Evolutionary conservation across 1,284 basidiomycete genomes (phyloP).

Genomic region (Boletus holoroseus): DNA sequence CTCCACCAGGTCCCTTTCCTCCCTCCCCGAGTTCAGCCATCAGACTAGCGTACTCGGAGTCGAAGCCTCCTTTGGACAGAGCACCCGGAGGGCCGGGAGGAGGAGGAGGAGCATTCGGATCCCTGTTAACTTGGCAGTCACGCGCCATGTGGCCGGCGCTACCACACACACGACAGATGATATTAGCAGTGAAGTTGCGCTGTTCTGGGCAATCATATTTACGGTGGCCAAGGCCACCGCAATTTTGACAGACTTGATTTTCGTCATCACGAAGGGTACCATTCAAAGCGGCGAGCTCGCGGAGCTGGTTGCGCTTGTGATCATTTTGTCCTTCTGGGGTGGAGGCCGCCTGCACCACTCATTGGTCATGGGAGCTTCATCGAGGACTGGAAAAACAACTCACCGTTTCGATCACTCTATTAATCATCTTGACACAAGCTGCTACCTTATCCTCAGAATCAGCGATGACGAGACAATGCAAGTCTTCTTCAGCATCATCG

Average conservation of each 20-base stretch:
- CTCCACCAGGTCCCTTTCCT: conserved; percentile 51
- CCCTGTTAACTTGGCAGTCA: conserved; percentile 84
- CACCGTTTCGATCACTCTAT: conserved; percentile 97
- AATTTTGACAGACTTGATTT: conserved; percentile 98
- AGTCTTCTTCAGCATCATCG: conserved; percentile 96
- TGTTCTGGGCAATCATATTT: conserved; percentile 98
- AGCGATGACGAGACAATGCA: conserved; percentile 95
- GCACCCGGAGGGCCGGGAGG: conserved; percentile 35
- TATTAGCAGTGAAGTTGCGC: conserved; percentile 94
- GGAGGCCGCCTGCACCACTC: conserved; percentile 74
- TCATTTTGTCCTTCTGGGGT: conserved; percentile 99
- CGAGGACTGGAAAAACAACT: conserved; percentile 30
- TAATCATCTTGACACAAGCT: conserved; percentile 90
- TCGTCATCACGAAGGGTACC: conserved; percentile 99
- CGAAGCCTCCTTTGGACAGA: conserved; percentile 69
- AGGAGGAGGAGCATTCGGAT: conserved; percentile 53
- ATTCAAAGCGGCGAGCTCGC: conserved; percentile 95
- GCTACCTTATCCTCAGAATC: conserved; percentile 91
- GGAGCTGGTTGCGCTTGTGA: conserved; percentile 98
- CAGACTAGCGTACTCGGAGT: conserved; percentile 94
- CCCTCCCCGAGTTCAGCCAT: conserved; percentile 98
- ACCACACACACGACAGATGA: conserved; percentile 95
- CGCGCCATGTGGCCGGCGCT: conserved; percentile 96
- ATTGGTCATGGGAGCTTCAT: conserved; percentile 15
- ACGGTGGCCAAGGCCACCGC: conserved; percentile 89